Evolutionary conservation across 495 filamentous ascomycete genomes (phyloP), one percentile per base, ranked within the genome.

Genomic region (Viridothelium virens): DNA sequence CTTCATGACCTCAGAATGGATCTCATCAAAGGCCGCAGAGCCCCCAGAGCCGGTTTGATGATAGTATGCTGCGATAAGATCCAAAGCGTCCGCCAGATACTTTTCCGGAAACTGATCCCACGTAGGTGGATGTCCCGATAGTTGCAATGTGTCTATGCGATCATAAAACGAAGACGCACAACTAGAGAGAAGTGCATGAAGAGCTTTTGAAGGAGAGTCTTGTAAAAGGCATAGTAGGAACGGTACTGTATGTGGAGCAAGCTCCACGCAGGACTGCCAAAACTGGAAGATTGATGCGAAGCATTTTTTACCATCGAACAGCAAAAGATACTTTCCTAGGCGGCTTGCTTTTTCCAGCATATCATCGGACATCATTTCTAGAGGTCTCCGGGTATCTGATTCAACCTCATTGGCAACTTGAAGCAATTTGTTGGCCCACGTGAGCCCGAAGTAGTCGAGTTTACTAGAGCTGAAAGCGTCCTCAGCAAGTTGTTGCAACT

Each of bases 221-320:
- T 33, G 5, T 34, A 59, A 2, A 9, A 59, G 53, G 14, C 31
- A 36, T 14, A 59, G 14, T 59, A 59, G 31, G 14, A 59, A 59
- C 6, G 53, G 53, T 59, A 59, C 14, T 3, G 53, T 59, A 7
- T 59, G 11, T 7, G 5, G 25, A 31, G n/a, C 31, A 34, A 36
- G 25, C 14, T 59, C 53, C 14, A 59, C 5, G 53, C 53, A 59
- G n/a, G 53, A 18, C 53, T 59, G 33, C 53, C 53, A 59, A 5
- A 59, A 36, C 36, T 14, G 7, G 31, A 59, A 59, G 53, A 59
- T 36, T 5, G 10, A 14, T 36, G 53, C 5, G 18, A 18, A 11
- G 5, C 5, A 18, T 53, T 31, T 18, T 36, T 59, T 31, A 14
- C 9, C 6, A 44, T 14, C 14, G 41, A 44, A 59, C 9, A 9